Conservation (phyloP, 805 yeast genomes). For the Millerozyma miso region DNA sequence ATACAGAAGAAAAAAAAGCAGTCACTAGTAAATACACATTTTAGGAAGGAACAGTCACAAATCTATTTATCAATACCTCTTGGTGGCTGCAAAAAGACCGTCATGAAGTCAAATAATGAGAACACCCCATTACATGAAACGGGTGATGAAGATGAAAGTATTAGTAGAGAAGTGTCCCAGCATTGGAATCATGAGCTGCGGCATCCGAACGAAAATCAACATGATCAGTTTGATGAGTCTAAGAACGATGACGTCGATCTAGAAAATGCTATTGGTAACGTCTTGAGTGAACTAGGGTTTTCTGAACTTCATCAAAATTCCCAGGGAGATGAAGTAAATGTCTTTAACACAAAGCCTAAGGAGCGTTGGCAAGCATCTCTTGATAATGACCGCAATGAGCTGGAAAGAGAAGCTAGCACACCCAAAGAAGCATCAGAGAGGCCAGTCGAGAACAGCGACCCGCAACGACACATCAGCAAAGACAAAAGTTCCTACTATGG, state of each 20-base stretch:
- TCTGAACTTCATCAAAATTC: neutral
- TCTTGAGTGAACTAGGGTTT: constrained; percentile 11
- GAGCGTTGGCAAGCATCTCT: neutral
- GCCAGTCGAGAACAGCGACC: neutral
- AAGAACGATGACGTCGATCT: constrained; percentile 13
- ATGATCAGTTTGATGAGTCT: constrained; percentile 1
- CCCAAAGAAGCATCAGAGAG: neutral
- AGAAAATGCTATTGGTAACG: constrained; percentile 28
- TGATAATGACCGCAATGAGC: neutral
- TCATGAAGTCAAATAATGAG: neutral
- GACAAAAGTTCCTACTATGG: neutral
- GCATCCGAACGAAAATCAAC: neutral
- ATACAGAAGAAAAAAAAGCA: constrained; percentile 19
- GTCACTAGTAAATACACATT: constrained; percentile 12
- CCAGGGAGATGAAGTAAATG: neutral
- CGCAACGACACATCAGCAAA: neutral
- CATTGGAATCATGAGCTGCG: constrained; percentile 2
- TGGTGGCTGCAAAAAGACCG: neutral
- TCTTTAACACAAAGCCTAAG: neutral
- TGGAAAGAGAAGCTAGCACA: neutral
- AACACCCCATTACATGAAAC: neutral
- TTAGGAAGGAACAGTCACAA: constrained; percentile 13
- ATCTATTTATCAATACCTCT: constrained; percentile 4
- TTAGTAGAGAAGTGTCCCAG: neutral
- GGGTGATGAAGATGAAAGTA: neutral